Evolutionary conservation across 164 flowering plant genomes (phyloP), one percentile per base, ranked within the genome.

Genomic region (Stephania japonica): DNA sequence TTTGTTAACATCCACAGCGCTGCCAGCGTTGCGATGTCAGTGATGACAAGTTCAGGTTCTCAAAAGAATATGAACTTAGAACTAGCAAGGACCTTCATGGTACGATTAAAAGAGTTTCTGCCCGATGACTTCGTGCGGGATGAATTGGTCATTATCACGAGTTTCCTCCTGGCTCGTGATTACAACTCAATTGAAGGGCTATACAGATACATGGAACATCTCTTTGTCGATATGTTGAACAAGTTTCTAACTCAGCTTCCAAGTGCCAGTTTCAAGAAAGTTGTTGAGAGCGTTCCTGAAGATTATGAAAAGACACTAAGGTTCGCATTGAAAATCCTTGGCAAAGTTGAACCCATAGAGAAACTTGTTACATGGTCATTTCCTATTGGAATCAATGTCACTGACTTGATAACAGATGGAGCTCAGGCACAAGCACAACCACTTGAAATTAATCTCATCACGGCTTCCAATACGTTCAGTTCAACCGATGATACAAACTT

Each of bases 221-320:
- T 38, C 23, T 67, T 67, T 67, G 70, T 67, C 42, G 47, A 67
- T 23, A 67, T 67, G 49, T 68, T 42, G 49, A 43, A 68, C n/a
- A 23, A 4, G 10, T 68, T 68, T 8, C 42, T 68, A 13, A 41
- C 23, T 27, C 44, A 68, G 6, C 70, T 68, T 18, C 42, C 70
- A 41, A 21, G 19, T 68, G 70, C 70, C 19, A 68, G 38, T 38
- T 38, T 68, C 70, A 68, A 68, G n/a, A 7, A 13, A 10, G 14
- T 68, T 12, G 42, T 21, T 41, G 44, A 68, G 19, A 68, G 70
- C n/a, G 23, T 49, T 2, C 21, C n/a, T 68, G 70, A 68, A 18
- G 47, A 68, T 38, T 68, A 32, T 68, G 70, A 68, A 68, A 49
- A 41, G 44, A 68, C 19, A 18, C 11, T 18, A 23, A 68, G 14